Percentiles rank a stretch among this genome's conserved stretches.
Conservation (phyloP, 2,329 filamentous ascomycete species). For the Fusarium sp. region DNA sequence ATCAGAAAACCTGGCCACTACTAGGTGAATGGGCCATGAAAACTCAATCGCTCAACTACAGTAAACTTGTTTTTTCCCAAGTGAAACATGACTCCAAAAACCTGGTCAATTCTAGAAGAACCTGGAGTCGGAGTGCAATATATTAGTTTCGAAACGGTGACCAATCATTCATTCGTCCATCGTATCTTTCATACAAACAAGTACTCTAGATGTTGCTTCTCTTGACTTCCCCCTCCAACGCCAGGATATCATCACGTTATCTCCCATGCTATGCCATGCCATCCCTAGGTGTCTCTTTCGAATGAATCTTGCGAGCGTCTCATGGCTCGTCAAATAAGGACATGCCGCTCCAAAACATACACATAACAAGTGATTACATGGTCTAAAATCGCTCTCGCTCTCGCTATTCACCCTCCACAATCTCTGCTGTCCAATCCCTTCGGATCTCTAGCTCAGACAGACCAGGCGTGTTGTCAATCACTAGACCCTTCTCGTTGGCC, state of each 20-base stretch:
- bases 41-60: neutral
- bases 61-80: neutral
- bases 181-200: constrained; percentile 29
- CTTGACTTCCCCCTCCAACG: constrained; percentile 31
- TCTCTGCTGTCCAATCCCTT: constrained; percentile 71
- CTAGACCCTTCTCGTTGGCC: constrained; percentile 91
- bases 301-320: neutral
- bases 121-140: neutral
- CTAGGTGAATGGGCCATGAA: neutral
- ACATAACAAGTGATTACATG: constrained; percentile 10
- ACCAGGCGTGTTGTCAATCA: constrained; percentile 73
- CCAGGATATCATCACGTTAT: constrained; percentile 36
- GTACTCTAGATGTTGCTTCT: constrained; percentile 20
- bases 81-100: neutral
- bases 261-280: constrained; percentile 15
- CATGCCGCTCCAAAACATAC: neutral
- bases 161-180: constrained; percentile 28
- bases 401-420: constrained; percentile 55
- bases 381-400: constrained; percentile 12
- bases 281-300: constrained; percentile 16
- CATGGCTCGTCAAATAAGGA: constrained; percentile 4
- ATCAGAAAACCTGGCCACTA: neutral
- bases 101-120: neutral
- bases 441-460: constrained; percentile 70
- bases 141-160: neutral